These are phyloP conservation scores for Epichloe bromicola DNA, from an alignment of 2,329 filamentous ascomycete genomes.

Conservation along the genomic window DNA sequence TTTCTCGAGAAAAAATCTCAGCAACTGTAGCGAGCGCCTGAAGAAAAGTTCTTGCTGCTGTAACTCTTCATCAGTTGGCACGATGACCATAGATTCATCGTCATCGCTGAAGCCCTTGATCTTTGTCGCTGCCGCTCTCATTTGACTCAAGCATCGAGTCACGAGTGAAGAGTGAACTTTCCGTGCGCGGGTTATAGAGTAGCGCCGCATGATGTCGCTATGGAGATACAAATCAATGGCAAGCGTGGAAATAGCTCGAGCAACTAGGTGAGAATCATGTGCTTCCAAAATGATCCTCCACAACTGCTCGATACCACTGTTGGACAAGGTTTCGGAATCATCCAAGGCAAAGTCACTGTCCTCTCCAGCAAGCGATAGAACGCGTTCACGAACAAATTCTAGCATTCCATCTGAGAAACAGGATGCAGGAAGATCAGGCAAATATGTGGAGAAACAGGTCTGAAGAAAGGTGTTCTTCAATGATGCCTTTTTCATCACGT, in stretches of 20 bases:
- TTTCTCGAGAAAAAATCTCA: constrained; percentile 55
- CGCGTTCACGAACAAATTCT: constrained; percentile 44
- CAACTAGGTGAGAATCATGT: constrained; percentile 51
- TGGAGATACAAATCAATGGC: constrained; percentile 59
- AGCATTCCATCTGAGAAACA: constrained; percentile 50
- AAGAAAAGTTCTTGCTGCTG: constrained; percentile 45
- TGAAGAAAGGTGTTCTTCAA: constrained; percentile 43
- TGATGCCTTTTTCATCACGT: constrained; percentile 25
- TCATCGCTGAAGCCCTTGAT: constrained; percentile 39
- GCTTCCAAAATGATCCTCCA: constrained; percentile 71
- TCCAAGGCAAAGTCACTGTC: constrained; percentile 32
- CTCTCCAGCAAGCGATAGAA: constrained; percentile 35
- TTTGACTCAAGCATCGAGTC: constrained; percentile 57
- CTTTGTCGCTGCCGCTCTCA: constrained; percentile 45
- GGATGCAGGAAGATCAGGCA: constrained; percentile 42
- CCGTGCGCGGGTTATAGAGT: constrained; percentile 36
- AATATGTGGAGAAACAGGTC: constrained; percentile 39
- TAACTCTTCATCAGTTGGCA: constrained; percentile 33
- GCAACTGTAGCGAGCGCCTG: constrained; percentile 52
- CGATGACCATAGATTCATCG: constrained; percentile 40
- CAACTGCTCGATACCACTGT: constrained; percentile 53
- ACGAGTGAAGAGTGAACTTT: constrained; percentile 58
- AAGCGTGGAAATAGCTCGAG: constrained; percentile 54
- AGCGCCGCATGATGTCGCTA: constrained; percentile 35
- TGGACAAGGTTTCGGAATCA: constrained; percentile 37